Base-by-base conservation (phyloP, 768 basidiomycete species). In the Boletus huronensis region DNA sequence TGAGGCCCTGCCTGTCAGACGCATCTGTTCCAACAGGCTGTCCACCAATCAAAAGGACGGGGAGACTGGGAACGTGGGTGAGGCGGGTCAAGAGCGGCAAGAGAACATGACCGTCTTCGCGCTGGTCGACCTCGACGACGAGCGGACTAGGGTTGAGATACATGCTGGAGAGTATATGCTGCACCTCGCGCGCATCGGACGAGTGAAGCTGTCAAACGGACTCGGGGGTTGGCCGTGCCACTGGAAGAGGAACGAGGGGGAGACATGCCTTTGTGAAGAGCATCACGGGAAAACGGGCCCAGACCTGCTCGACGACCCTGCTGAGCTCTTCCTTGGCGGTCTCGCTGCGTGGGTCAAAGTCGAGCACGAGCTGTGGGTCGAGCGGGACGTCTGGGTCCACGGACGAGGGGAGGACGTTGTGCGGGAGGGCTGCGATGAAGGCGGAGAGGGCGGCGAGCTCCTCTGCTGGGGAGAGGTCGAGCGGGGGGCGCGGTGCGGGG, bases 361-460 rank as follows among this genome's bases (percentile, higher is more conserved):
- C 90, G 39, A 93, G 78, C 5, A 93, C 80, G 53, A 92, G 81
- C 62, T 90, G 81, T 4, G 91, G 88, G 67, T 93, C 90, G 54
- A 92, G 82, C 8, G 88, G 81, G 11, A 61, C 58, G 11, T 75
- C 61, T 0, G 90, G 86, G 62, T 92, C 81, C 42, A 90, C 79
- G 6, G 75, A 74, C 0, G 73, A 66, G 1, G 91, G 89, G 53
- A 93, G 82, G 52, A 85, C 77, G 69, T 92, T 92, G 68, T 87
- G 82, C 0, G 87, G 82, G 21, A 90, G 77, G 48, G 85, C 84
- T 0, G 83, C 82, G 39, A 92, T 75, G 70, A 91, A 92, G 53
- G 81, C 82, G 3, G 85, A 80, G 44, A 90, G 72, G 3, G 90
- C 87, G 2, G 87, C 88, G 19, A 92, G 79, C 64, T 92, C 90